Evolutionary conservation across 495 filamentous ascomycete species (phyloP), one percentile per base, ranked within the genome.

Genomic region (Trichoderma asperelloides): DNA sequence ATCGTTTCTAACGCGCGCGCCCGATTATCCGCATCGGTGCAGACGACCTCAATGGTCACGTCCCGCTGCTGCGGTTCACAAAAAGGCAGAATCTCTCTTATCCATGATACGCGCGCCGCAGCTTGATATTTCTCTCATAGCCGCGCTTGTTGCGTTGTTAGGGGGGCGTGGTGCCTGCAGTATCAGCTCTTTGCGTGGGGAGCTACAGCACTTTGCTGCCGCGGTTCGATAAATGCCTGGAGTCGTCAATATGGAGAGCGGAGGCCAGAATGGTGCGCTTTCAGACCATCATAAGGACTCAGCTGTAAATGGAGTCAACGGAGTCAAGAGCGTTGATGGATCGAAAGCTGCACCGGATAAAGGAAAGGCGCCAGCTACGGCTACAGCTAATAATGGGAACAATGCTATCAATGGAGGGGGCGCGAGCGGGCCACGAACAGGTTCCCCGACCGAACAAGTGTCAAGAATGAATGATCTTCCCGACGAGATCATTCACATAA

Each of bases 401-500:
- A 43, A 66, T 30, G 55, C 55, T 18, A 11, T 60, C 55, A 60
- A 60, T 33, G 55, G 74, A 73, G 23, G 64, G 13, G 33, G 23
- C 23, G 25, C 55, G 55, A 25, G 55, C 9, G 55, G n/a, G 55
- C 13, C 55, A 16, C 57, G 3, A 62, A 18, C 72, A 66, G 18
- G 45, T 55, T 37, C 67, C 65, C 60, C 71, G 67, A 41, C 28
- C 18, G 43, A 69, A 43, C 67, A 70, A 45, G 37, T 65, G 40
- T 71, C 76, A 23, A 74, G 72, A 37, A 77, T 82, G 71, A 80
- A 81, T 65, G 80, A 87, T 30, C 79, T 86, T 1, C 88, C 88
- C 0, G 91, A 91, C 41, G 89, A 94, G 71, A 85, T 98, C 23
- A 78, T 82, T 62, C 92, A 96, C 69, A 90, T 97, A 67, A 90